These are phyloP conservation scores for Przewalskia tangutica DNA, from an alignment of 257 asterid genomes.

Conservation along the genomic window DNA sequence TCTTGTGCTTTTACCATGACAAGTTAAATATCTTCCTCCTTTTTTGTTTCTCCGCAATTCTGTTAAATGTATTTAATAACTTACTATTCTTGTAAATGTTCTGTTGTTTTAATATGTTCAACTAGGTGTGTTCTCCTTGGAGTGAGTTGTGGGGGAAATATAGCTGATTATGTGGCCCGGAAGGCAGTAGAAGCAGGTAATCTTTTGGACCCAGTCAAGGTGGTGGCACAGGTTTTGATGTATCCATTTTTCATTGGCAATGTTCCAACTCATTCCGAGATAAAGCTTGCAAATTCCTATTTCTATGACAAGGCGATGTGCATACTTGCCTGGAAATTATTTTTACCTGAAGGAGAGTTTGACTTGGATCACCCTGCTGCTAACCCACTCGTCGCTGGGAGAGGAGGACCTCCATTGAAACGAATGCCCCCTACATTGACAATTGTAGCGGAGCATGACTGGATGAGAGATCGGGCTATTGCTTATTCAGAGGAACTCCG, in stretches of 20 bases:
- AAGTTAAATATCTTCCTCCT: neutral
- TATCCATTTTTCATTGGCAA: slow-evolving; percentile 90
- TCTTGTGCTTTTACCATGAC: neutral
- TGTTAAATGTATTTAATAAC: neutral
- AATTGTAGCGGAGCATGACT: slow-evolving; percentile 79
- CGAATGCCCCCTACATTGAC: slow-evolving; percentile 89
- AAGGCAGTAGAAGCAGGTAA: slow-evolving; percentile 78
- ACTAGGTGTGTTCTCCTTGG: slow-evolving; percentile 93
- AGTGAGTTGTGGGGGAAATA: slow-evolving; percentile 91
- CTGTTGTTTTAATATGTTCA: neutral
- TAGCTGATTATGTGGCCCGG: slow-evolving; percentile 65
- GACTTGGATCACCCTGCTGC: slow-evolving; percentile 76
- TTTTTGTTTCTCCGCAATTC: neutral
- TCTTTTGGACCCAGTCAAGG: slow-evolving; percentile 80
- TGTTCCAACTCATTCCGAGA: slow-evolving; percentile 78
- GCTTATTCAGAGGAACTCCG: slow-evolving; percentile 92
- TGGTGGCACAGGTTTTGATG: slow-evolving; percentile 91
- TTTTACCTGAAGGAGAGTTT: slow-evolving; percentile 68
- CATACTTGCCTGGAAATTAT: slow-evolving; percentile 71
- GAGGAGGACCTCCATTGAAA: slow-evolving; percentile 67
- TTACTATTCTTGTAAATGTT: neutral
- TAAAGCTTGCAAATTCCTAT: slow-evolving; percentile 74
- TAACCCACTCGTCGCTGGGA: slow-evolving; percentile 53
- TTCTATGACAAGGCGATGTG: slow-evolving; percentile 89
- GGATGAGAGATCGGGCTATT: slow-evolving; percentile 92